A percentile compares a stretch with the other conserved stretches of the same genome.
Evolutionary conservation across 352 stramenopile species (phyloP).

Genomic region (Globisporangium rhizosaccharum): DNA sequence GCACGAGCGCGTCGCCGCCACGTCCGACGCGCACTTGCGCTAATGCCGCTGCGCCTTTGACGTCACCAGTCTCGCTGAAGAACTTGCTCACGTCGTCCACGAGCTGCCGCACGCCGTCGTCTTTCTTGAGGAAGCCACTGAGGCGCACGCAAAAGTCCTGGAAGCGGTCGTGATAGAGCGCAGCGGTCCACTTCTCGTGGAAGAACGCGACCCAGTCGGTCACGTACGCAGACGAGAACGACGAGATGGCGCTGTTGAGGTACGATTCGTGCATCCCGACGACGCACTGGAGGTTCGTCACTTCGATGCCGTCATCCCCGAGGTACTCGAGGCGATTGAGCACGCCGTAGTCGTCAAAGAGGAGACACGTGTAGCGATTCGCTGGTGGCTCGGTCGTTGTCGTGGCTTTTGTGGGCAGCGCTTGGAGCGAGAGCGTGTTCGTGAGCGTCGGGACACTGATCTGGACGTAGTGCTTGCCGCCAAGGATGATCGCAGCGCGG

Average conservation of each 20-base stretch:
- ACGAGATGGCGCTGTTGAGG: slow-evolving; percentile 76
- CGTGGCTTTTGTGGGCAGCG: slow-evolving; percentile 41
- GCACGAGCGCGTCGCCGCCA: slow-evolving; percentile 46
- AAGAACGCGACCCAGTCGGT: slow-evolving; percentile 86
- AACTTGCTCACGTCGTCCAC: slow-evolving; percentile 59
- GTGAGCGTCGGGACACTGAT: slow-evolving; percentile 67
- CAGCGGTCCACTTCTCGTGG: slow-evolving; percentile 61
- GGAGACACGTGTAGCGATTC: slow-evolving; percentile 54
- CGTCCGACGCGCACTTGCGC: slow-evolving; percentile 62
- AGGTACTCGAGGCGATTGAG: slow-evolving; percentile 70
- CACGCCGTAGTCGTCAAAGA: slow-evolving; percentile 76
- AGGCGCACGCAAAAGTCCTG: slow-evolving; percentile 62
- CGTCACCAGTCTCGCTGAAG: slow-evolving; percentile 55
- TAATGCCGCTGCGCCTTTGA: slow-evolving; percentile 53
- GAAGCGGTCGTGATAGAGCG: slow-evolving; percentile 79
- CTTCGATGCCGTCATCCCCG: slow-evolving; percentile 43
- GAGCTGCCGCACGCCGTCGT: slow-evolving; percentile 60
- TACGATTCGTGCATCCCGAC: slow-evolving; percentile 84
- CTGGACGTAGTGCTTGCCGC: slow-evolving; percentile 60
- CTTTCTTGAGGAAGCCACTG: slow-evolving; percentile 51
- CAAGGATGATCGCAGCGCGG: slow-evolving; percentile 28
- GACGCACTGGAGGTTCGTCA: slow-evolving; percentile 64
- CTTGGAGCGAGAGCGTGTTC: slow-evolving; percentile 60
- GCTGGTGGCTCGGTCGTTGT: slow-evolving; percentile 1
- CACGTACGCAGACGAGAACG: slow-evolving; percentile 64